phyloP scores from a whole-genome alignment of 2,329 filamentous ascomycete species.

The Fusarium setosum region DNA sequence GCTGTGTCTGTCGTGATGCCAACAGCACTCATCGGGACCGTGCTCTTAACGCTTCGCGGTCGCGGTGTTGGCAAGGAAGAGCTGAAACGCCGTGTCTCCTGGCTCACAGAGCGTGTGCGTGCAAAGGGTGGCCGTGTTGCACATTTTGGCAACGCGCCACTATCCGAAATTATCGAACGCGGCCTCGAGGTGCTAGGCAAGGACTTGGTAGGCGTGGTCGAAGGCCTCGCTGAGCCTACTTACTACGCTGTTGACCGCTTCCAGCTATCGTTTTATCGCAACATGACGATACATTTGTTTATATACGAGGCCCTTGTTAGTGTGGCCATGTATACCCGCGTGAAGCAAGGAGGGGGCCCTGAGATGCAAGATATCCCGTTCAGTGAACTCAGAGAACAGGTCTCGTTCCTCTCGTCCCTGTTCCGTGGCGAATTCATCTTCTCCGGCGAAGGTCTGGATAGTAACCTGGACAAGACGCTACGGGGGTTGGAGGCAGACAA shows the following conservation, averaged over 20 bases:
- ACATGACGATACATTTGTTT: constrained; percentile 99
- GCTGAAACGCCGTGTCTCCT: constrained; percentile 86
- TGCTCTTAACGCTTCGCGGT: constrained; percentile 89
- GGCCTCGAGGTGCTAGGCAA: constrained; percentile 92
- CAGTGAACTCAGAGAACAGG: constrained; percentile 78
- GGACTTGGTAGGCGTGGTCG: constrained; percentile 83
- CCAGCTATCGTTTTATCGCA: constrained; percentile 97
- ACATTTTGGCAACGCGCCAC: constrained; percentile 86
- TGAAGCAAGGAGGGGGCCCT: constrained; percentile 91
- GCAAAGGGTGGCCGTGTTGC: constrained; percentile 92
- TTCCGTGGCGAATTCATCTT: constrained; percentile 99
- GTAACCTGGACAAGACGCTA: constrained; percentile 85
- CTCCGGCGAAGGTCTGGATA: constrained; percentile 82
- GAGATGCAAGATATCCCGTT: constrained; percentile 83
- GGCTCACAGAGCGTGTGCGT: constrained; percentile 84
- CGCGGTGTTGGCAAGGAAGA: constrained; percentile 91
- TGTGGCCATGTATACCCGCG: constrained; percentile 87
- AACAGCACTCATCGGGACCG: constrained; percentile 93
- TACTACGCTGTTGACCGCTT: constrained; percentile 97
- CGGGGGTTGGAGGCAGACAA: constrained; percentile 80
- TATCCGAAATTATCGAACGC: constrained; percentile 85
- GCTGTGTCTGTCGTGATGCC: constrained; percentile 98
- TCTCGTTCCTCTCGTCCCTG: constrained; percentile 89
- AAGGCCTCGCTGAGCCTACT: constrained; percentile 87
- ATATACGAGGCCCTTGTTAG: constrained; percentile 93